Base-by-base conservation (phyloP, 2,329 filamentous ascomycete genomes). In the Hymenoscyphus infarciens region DNA sequence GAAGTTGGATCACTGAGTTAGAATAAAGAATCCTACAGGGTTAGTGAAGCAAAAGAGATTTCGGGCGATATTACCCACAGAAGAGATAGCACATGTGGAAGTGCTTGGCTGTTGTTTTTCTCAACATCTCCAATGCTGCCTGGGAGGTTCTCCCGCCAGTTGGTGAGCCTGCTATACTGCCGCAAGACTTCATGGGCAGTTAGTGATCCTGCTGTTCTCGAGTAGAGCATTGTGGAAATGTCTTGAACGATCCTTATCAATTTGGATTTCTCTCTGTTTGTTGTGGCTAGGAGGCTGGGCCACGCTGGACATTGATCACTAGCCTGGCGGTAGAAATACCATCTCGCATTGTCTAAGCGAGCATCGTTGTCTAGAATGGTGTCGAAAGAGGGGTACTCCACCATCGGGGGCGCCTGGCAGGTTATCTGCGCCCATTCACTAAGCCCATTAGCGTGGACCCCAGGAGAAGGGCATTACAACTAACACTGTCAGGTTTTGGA, bases 401-500 rank as follows among this genome's bases (percentile, higher is more conserved):
- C 8, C 0, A 42, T 55, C 10, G 59, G 58, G 8, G 73, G 69
- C 10, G 65, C 62, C 42, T 73, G 69, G 53, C 72, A 75, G 6
- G 72, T 74, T 45, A 73, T 64, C 49, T 71, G 71, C 31, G 72
- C 69, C 74, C 74, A 75, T 63, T 75, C 73, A 63, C 74, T 75
- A 52, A 39, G 16, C 53, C 29, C 38, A 60, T 74, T 68, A 74
- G 69, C 63, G 39, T 29, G 33, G 33, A 25, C 31, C 38, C 16
- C n/a, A 15, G 6, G 42, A 33, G 19, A 45, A 55, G 42, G 38
- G 49, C 57, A 13, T 11, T 13, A 10, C 6, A 16, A 71, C 73
- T 69, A 61, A 76, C 75, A 74, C 68, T 54, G 71, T 72, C 60
- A 76, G 67, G 55, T 69, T 71, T 27, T 68, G 69, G 10, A 76